These are phyloP conservation scores for Cytospora mali DNA, from an alignment of 2,329 filamentous ascomycete species.

Conservation along the genomic window DNA sequence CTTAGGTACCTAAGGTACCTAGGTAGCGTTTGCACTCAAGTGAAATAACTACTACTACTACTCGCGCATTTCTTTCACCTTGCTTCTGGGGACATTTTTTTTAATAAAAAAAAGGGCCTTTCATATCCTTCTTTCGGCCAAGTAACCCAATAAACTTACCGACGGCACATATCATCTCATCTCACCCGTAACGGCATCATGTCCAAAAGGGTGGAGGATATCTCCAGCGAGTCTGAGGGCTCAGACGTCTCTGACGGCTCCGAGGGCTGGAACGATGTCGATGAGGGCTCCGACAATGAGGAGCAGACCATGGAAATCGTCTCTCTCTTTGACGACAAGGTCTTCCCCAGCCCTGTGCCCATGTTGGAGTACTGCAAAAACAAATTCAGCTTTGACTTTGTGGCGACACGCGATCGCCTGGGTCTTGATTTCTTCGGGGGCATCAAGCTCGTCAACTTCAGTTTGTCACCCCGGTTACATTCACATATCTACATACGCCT, in stretches of 20 bases:
- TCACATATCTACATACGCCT: too few species aligned
- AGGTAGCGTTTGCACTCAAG: background rate
- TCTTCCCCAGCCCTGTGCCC: conserved; percentile 63
- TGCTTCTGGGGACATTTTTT: background rate
- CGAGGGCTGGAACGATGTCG: conserved; percentile 37
- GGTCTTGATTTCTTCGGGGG: conserved; percentile 72
- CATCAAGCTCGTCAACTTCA: conserved; percentile 75
- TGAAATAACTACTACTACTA: background rate
- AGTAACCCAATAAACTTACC: background rate
- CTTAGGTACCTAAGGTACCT: background rate
- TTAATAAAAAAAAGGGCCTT: background rate
- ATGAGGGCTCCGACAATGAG: conserved; percentile 59
- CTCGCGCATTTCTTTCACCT: background rate
- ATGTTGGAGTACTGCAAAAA: conserved; percentile 73
- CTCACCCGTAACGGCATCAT: conserved; percentile 9
- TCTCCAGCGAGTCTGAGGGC: conserved; percentile 41
- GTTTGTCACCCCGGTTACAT: conserved; percentile 45
- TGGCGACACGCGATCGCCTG: conserved; percentile 58
- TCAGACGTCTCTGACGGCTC: conserved; percentile 42
- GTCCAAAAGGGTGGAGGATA: conserved; percentile 28
- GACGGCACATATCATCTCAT: too few species aligned
- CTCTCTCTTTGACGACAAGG: conserved; percentile 68
- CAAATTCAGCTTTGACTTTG: conserved; percentile 68
- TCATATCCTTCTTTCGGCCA: background rate
- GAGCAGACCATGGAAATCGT: conserved; percentile 62